phyloP scores from a whole-genome alignment of 2,329 filamentous ascomycete genomes.

The Fusarium marasasianum region DNA sequence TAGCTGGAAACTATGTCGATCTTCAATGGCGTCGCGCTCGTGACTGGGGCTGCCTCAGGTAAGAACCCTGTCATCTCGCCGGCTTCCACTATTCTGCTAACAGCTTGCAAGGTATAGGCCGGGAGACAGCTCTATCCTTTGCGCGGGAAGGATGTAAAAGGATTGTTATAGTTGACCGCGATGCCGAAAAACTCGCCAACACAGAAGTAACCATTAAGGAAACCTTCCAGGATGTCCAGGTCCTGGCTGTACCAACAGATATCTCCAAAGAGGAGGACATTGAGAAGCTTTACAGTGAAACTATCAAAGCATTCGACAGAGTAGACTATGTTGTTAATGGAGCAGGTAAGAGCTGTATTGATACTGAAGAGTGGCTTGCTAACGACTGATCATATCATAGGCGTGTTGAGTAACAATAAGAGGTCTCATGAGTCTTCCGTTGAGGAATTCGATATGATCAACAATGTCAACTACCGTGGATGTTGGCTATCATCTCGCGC shows the following conservation, averaged over 20 bases:
- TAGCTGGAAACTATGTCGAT: background rate
- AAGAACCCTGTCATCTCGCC: background rate
- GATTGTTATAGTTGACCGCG: background rate
- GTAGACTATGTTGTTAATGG: conserved; percentile 19
- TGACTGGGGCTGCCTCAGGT: conserved; percentile 21
- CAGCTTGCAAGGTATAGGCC: background rate
- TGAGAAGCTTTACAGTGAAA: background rate
- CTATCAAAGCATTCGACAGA: background rate
- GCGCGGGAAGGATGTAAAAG: background rate
- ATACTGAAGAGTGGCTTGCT: too few species aligned
- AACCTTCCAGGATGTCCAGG: background rate
- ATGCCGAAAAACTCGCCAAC: background rate
- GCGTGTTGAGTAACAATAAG: conserved; percentile 10
- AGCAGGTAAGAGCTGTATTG: background rate
- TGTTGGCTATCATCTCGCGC: conserved; percentile 59
- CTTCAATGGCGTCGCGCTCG: conserved; percentile 15
- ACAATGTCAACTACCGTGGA: conserved; percentile 63
- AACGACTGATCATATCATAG: background rate
- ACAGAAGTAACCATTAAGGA: background rate
- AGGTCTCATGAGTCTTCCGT: conserved; percentile 4
- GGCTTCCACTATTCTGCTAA: background rate
- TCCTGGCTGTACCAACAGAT: conserved; percentile 1
- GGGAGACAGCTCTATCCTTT: conserved; percentile 3
- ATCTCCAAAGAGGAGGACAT: conserved; percentile 11
- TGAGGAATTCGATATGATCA: conserved; percentile 60